Evolutionary conservation across 2,329 filamentous ascomycete genomes (phyloP).

Genomic region (Fusarium guadeloupense): DNA sequence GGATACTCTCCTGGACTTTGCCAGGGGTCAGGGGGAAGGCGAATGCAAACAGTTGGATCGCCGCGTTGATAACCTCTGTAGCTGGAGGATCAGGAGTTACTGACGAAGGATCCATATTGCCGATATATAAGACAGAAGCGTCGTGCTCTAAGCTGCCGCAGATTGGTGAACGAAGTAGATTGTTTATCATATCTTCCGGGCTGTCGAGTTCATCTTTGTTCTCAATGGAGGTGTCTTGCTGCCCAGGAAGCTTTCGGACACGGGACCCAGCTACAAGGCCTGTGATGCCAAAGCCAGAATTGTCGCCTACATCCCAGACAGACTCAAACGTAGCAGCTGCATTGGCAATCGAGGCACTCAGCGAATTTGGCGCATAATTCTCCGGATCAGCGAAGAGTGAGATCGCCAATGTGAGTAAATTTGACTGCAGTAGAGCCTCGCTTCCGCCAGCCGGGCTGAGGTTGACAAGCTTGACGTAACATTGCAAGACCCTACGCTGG

Average conservation of each 20-base stretch:
- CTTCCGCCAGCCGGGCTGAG: conserved; percentile 85
- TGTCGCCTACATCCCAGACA: conserved; percentile 94
- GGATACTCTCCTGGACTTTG: conserved; percentile 93
- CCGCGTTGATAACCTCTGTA: conserved; percentile 93
- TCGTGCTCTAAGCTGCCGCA: conserved; percentile 90
- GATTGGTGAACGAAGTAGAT: conserved; percentile 72
- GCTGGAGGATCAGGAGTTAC: conserved; percentile 77
- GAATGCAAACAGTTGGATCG: conserved; percentile 91
- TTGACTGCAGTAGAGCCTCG: conserved; percentile 89
- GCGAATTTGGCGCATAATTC: conserved; percentile 82
- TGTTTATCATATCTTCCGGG: conserved; percentile 72
- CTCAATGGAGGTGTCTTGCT: conserved; percentile 63
- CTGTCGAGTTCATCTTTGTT: conserved; percentile 62
- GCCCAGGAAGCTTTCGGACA: conserved; percentile 74
- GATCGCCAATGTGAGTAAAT: conserved; percentile 87
- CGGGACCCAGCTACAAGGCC: conserved; percentile 83
- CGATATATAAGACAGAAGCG: conserved; percentile 80
- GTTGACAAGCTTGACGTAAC: conserved; percentile 90
- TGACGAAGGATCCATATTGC: conserved; percentile 54
- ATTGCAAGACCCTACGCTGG: conserved; percentile 90
- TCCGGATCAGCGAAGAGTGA: conserved; percentile 94
- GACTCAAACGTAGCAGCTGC: conserved; percentile 90
- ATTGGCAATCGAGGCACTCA: conserved; percentile 91
- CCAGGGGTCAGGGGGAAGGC: conserved; percentile 87
- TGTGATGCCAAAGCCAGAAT: conserved; percentile 92